phyloP scores from a whole-genome alignment of 1,139 yeast genomes.

The Diutina pseudorugosa region DNA sequence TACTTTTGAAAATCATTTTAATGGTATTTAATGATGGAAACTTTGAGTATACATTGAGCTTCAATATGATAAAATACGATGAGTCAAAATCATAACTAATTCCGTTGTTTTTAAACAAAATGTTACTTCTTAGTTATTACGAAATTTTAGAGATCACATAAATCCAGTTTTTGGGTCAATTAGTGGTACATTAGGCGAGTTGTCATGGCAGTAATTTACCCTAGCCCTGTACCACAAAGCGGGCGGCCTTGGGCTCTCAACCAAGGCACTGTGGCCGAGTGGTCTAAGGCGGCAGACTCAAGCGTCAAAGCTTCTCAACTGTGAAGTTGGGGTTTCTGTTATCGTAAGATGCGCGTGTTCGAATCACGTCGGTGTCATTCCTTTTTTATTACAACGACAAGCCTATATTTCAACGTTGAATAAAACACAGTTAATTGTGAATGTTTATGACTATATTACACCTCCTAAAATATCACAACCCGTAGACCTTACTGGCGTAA shows the following conservation, averaged over 20 bases:
- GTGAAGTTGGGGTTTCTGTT: neutral
- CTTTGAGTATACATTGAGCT: too few species aligned
- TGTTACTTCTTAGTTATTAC: too few species aligned
- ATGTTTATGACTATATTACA: neutral
- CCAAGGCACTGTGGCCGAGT: neutral
- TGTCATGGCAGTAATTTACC: too few species aligned
- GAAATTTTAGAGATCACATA: too few species aligned
- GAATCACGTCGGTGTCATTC: neutral
- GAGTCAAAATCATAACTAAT: too few species aligned
- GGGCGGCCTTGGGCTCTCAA: neutral
- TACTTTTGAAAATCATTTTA: too few species aligned
- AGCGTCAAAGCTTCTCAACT: neutral
- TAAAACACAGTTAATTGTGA: too few species aligned
- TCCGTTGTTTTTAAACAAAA: too few species aligned
- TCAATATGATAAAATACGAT: too few species aligned
- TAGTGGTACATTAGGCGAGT: too few species aligned
- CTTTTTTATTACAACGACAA: neutral
- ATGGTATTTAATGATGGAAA: too few species aligned
- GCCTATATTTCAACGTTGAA: neutral
- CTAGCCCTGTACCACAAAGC: too few species aligned
- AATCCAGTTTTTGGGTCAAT: neutral
- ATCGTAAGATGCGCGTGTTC: neutral
- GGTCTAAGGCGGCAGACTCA: neutral
- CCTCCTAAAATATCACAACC: neutral
- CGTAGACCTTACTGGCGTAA: conserved; percentile 25